phyloP scores from a whole-genome alignment of 2,329 filamentous ascomycete species.

The Monosporascus ibericus region DNA sequence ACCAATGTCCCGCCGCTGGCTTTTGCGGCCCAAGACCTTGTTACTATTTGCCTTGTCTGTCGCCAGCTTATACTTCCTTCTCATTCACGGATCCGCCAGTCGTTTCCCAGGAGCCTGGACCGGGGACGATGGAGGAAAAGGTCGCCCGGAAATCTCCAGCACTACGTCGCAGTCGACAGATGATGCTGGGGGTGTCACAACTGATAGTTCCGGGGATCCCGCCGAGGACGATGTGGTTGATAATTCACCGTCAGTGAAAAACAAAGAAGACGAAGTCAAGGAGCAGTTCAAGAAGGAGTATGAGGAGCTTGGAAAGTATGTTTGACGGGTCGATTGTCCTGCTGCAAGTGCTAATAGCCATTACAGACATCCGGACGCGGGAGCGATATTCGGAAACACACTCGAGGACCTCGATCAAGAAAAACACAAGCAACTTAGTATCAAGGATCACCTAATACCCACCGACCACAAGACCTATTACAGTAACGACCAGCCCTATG shows the following conservation, averaged over 20 bases:
- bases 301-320: constrained; percentile 29
- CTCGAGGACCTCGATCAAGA: constrained; percentile 39
- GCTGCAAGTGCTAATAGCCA: constrained; percentile 18
- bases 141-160: not conserved
- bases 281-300: constrained; percentile 35
- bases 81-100: constrained; percentile 31
- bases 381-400: constrained; percentile 53
- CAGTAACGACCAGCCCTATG: constrained; percentile 41
- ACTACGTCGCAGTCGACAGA: not conserved
- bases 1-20: constrained; percentile 25
- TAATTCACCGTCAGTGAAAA: not conserved
- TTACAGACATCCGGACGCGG: constrained; percentile 37
- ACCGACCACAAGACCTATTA: constrained; percentile 32
- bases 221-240: not conserved
- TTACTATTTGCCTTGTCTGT: constrained; percentile 34
- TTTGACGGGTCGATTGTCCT: not conserved
- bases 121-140: constrained; percentile 3
- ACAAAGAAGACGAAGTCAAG: constrained; percentile 23
- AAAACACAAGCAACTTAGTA: constrained; percentile 23
- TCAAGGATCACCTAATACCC: constrained; percentile 24
- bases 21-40: constrained; percentile 36
- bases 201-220: constrained; percentile 4
- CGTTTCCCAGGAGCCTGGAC: constrained; percentile 9
- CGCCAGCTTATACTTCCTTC: constrained; percentile 37
- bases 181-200: not conserved